Evolutionary conservation across 805 yeast species (phyloP).

Genomic region (Yarrowia keelungensis): DNA sequence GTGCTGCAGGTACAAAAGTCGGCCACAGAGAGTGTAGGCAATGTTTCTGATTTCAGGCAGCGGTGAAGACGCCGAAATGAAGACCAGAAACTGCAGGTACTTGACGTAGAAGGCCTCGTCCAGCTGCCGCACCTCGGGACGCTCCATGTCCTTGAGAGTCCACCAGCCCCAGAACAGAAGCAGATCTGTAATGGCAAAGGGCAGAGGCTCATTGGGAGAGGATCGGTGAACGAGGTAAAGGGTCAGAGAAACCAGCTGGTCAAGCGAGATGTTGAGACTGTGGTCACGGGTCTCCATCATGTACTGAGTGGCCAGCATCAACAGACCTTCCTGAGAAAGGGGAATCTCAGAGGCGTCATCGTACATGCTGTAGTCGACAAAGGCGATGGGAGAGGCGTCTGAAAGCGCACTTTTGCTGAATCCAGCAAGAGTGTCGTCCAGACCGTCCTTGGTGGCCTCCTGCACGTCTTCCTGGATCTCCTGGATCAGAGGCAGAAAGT

Average conservation of each 20-base stretch:
- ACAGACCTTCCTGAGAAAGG: constrained; percentile 49
- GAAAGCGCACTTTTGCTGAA: constrained; percentile 21
- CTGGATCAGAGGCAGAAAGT: constrained; percentile 3
- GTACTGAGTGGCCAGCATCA: constrained; percentile 49
- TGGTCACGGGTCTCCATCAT: constrained; percentile 45
- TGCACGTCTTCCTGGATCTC: constrained; percentile 19
- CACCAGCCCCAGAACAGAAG: constrained; percentile 50
- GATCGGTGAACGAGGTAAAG: constrained; percentile 27
- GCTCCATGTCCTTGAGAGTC: constrained; percentile 44
- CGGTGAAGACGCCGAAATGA: constrained; percentile 50
- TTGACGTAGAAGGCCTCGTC: constrained; percentile 49
- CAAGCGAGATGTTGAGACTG: constrained; percentile 16
- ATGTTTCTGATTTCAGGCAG: constrained; percentile 54
- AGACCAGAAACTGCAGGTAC: constrained; percentile 55
- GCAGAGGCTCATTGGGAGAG: constrained; percentile 43
- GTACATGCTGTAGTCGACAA: constrained; percentile 32
- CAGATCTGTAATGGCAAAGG: constrained; percentile 50
- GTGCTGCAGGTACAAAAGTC: constrained; percentile 63
- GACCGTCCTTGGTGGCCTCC: constrained; percentile 13
- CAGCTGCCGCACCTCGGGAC: constrained; percentile 47
- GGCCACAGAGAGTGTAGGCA: constrained; percentile 67
- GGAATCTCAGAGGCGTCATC: constrained; percentile 24
- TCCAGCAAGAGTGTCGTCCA: constrained; percentile 19
- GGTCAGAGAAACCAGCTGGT: constrained; percentile 11
- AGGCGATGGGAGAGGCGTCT: constrained; percentile 17